Base-by-base conservation (phyloP, 2,329 filamentous ascomycete genomes). In the Elsinoe arachidis region DNA sequence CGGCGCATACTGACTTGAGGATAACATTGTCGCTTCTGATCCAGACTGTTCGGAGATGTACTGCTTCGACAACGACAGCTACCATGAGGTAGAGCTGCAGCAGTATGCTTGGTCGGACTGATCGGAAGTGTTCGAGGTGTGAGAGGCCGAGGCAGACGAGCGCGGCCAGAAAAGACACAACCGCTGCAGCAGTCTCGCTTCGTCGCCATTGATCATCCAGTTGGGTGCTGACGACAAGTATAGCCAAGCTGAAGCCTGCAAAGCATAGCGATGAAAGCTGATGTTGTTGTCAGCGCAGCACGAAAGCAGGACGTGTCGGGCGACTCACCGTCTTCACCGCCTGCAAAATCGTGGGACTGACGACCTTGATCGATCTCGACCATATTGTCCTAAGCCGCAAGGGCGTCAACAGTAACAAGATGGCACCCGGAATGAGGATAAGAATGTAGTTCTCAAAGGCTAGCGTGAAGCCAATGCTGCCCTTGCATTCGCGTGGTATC, bases 81-180 rank as follows among this genome's bases (percentile, higher is more conserved):
- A 68, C 58, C 21, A 67, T 59, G 2, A 68, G 60, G 41, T 66
- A 68, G 15, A 66, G 63, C 44, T 68, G 65, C n/a, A 69, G 60
- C 33, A 69, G 54, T 53, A 63, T 61, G 46, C 65, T 66, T 1
- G 65, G 66, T 15, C 62, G 57, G 2, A 67, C 60, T 9, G 65
- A 63, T 37, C 63, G 63, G 6, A 61, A 63, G 49, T 68, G 66
- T 47, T 68, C 65, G 33, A 66, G 57, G 7, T 61, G 62, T 21
- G 66, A 67, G 17, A 67, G 57, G 17, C 49, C 57, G 12, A 64
- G 51, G 23, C 65, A 61, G 11, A 59, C 37, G 5, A 66, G 54
- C 5, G 66, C 65, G 2, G 57, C 62, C 2, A 64, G 30, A 35
- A 64, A 63, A n/a, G 63, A 60, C 14, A 67, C 46, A n/a, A 60